phyloP scores from a whole-genome alignment of 2,329 filamentous ascomycete genomes.

The Alternaria sp. region DNA sequence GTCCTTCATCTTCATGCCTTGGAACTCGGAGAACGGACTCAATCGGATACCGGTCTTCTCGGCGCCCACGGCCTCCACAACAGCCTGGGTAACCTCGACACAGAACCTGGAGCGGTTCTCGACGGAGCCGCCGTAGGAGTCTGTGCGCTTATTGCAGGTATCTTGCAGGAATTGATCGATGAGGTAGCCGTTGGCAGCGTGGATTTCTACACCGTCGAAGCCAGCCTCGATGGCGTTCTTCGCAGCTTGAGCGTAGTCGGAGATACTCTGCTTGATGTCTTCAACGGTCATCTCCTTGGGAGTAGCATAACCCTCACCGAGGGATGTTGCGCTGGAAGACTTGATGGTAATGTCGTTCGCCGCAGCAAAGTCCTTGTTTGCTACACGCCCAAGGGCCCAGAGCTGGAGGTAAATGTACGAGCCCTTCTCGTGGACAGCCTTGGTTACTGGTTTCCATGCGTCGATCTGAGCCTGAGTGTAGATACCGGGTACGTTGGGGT shows the following conservation, averaged over 20 bases:
- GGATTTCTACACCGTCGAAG: slow-evolving; percentile 67
- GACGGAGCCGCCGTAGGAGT: slow-evolving; percentile 56
- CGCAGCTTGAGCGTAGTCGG: slow-evolving; percentile 52
- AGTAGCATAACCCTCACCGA: slow-evolving; percentile 52
- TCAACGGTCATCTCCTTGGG: slow-evolving; percentile 49
- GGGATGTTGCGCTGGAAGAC: slow-evolving; percentile 41
- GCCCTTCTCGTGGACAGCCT: slow-evolving; percentile 68
- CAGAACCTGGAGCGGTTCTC: slow-evolving; percentile 62
- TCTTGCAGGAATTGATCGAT: slow-evolving; percentile 70
- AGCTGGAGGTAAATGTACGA: slow-evolving; percentile 68
- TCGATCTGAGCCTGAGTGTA: slow-evolving; percentile 57
- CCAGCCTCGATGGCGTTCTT: slow-evolving; percentile 58
- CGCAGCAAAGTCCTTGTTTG: slow-evolving; percentile 47
- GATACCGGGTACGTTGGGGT: slow-evolving; percentile 63
- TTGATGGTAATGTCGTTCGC: slow-evolving; percentile 44
- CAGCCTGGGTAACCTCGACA: slow-evolving; percentile 61
- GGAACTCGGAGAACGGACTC: slow-evolving; percentile 66
- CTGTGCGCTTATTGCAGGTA: slow-evolving; percentile 61
- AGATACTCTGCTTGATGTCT: slow-evolving; percentile 49
- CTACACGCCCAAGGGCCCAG: slow-evolving; percentile 66
- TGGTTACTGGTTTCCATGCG: slow-evolving; percentile 66
- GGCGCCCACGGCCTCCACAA: slow-evolving; percentile 60
- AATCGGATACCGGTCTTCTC: slow-evolving; percentile 66
- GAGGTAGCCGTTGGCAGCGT: slow-evolving; percentile 70
- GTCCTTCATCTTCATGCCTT: slow-evolving; percentile 68